A percentile compares a stretch with the other conserved stretches of the same genome.
phyloP scores from a whole-genome alignment of 352 stramenopile genomes.

The Phytophthora podocarpi region DNA sequence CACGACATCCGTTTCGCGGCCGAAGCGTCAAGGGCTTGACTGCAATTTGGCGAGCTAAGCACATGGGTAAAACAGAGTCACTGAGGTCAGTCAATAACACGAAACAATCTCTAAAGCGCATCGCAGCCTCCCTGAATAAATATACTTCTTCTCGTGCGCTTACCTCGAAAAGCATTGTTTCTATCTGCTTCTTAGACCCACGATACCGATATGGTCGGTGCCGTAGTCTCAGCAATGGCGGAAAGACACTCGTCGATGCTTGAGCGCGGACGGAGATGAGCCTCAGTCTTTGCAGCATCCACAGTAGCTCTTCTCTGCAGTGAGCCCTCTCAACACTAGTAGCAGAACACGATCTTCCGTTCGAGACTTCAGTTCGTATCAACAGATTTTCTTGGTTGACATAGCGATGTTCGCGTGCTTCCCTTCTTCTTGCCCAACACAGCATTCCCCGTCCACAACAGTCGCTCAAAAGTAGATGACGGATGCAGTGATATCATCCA shows the following conservation, averaged over 20 bases:
- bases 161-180: slow-evolving; percentile 15
- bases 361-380: not conserved
- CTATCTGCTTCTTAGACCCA: not conserved
- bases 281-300: not conserved
- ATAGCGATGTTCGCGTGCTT: too few species aligned
- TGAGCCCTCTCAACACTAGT: not conserved
- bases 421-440: too few species aligned
- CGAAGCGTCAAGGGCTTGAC: not conserved
- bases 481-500: slow-evolving; percentile 82
- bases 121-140: slow-evolving; percentile 14
- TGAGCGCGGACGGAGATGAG: not conserved
- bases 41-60: too few species aligned
- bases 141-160: slow-evolving; percentile 12
- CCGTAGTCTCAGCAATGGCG: not conserved
- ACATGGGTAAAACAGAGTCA: not conserved
- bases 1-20: not conserved
- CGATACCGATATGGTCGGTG: not conserved
- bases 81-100: not conserved
- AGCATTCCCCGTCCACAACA: too few species aligned
- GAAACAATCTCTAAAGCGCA: not conserved
- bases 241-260: not conserved
- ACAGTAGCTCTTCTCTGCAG: not conserved
- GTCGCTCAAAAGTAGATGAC: slow-evolving; percentile 65
- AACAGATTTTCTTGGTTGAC: not conserved
- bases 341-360: not conserved